Base-by-base conservation (phyloP, 1,284 basidiomycete species). In the Trametes pubescens region DNA sequence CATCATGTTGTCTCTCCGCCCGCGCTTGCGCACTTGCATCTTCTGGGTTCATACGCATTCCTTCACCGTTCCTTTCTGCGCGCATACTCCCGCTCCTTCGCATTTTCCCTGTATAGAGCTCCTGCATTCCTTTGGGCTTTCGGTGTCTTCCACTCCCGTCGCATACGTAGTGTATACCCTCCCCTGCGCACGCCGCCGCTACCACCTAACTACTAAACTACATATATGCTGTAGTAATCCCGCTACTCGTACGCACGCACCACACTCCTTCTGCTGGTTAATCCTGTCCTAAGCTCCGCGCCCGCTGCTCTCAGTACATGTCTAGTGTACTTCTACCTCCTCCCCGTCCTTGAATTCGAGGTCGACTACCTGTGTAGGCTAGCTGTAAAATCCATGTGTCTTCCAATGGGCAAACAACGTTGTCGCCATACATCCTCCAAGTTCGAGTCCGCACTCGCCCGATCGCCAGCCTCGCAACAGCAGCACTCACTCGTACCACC, bases 71-170 rank as follows among this genome's bases (percentile, higher is more conserved):
- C 43, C 29, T 14, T 32, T 34, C 43, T 35, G 7, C 29, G 18
- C 32, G 29, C 53, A 55, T 56, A 24, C 9, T 48, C n/a, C 34
- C 52, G 35, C 47, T 55, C 59, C 24, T 55, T 55, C 46, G 58
- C 52, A 56, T 47, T 34, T 38, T 32, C 59, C 47, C 59, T 55
- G 59, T 61, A 61, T 61, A 61, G 59, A 61, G 59, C 52, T 61
- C 38, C 52, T 34, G 46, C 59, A 61, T 49, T 55, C 29, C 26
- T 47, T 47, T 47, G 44, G 38, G 37, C n/a, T 26, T 52, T 52
- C 34, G 13, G 29, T 21, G 22, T 29, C 24, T 14, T 35, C 40
- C 51, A 22, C 53, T 44, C 40, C 53, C 7, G 32, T n/a, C 16
- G 37, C 52, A 26, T 34, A 32, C 24, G 34, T 46, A 34, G 18